A percentile compares a stretch with the other conserved stretches of the same genome.
Conservation (phyloP, 495 filamentous ascomycete genomes). For the Penicillium bovifimosum region DNA sequence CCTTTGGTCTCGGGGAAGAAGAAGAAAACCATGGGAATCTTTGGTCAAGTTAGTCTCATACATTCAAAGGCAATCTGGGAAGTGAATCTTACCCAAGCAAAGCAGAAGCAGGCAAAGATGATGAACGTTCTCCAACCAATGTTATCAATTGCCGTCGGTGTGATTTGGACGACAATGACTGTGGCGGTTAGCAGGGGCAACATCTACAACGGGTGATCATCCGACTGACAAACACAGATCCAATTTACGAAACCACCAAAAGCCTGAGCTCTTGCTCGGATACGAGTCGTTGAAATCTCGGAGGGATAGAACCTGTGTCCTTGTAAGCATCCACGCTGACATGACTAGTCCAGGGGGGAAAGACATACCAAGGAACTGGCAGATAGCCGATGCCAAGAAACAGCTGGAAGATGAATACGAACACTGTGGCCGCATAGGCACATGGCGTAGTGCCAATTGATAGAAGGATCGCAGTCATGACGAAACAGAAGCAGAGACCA, state of each 20-base stretch:
- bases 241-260: conserved; percentile 43
- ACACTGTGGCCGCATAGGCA: conserved; percentile 38
- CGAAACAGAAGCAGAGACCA: conserved; percentile 42
- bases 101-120: conserved; percentile 49
- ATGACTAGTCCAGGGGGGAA: conserved; percentile 31
- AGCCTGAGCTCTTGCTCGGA: conserved; percentile 33
- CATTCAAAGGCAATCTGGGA: conserved; percentile 16
- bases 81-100: conserved; percentile 17
- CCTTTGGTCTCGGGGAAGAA: conserved; percentile 61
- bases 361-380: conserved; percentile 48
- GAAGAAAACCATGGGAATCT: conserved; percentile 62
- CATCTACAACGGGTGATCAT: background rate
- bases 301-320: conserved; percentile 62
- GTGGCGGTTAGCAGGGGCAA: background rate
- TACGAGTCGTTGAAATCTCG: conserved; percentile 49
- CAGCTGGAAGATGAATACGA: conserved; percentile 46
- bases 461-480: conserved; percentile 26
- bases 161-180: conserved; percentile 54
- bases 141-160: conserved; percentile 53
- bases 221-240: conserved; percentile 39
- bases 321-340: conserved; percentile 23
- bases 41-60: conserved; percentile 36
- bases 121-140: conserved; percentile 61
- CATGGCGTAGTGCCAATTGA: conserved; percentile 21
- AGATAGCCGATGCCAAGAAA: conserved; percentile 41